Base-by-base conservation (phyloP, 345 rosid species). In the Boechera divaricarpa region DNA sequence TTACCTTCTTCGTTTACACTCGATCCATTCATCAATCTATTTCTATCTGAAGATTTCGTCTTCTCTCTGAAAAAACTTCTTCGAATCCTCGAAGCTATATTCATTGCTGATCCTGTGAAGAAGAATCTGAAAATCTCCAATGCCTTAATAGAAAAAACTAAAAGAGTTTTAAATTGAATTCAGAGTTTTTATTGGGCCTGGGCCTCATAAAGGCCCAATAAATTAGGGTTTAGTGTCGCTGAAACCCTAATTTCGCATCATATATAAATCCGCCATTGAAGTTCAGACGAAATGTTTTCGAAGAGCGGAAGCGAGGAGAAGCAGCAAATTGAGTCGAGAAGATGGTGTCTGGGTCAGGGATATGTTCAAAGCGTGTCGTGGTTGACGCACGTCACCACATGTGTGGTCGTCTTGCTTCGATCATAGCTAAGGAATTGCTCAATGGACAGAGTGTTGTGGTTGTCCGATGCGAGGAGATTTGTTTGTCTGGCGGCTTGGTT, bases 341-440 rank as follows among this genome's bases (percentile, higher is more conserved):
- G 58, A 91, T 91, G 97, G 97, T 91, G 82, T 88, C 88, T 5
- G 97, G 96, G 16, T 94, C 97, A 26, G 94, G 96, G 35, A 64
- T 88, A 45, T 86, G 94, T 75, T 79, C 84, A 33, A 90, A 85
- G 85, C 72, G 80, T 44, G 96, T 88, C 65, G 91, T 90, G 78
- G 90, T 94, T 24, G 96, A 94, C 72, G 96, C 90, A 28, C 76
- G 97, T 26, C 92, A 91, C 77, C 98, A 91, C 82, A 91, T 94
- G 97, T 54, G 83, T 18, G 93, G 94, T 6, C 85, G 96, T 36
- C 77, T 87, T 33, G 88, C 94, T 21, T 90, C 96, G 6, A 78
- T 86, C 75, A 29, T 73, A 16, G 94, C 97, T 4, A 94, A 94
- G 90, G 97, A 94, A 81, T 80, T 90, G 28, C 83, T 94, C 60